Conservation (phyloP, 176 grass and related monocot genomes). For the Tuctoria greenei region DNA sequence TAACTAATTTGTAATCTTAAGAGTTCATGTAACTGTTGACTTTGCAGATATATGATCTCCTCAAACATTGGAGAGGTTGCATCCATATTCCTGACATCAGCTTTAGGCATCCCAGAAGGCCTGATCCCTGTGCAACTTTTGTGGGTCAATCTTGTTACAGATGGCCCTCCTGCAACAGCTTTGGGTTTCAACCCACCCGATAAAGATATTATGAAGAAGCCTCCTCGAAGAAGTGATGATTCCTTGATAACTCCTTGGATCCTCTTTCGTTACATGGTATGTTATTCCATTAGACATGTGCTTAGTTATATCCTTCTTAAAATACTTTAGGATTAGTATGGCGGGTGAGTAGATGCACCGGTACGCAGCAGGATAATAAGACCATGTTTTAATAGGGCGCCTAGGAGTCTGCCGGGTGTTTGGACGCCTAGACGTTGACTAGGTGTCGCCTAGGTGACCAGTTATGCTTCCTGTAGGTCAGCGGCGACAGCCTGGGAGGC, state of each 20-base stretch:
- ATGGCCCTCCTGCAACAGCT: slow-evolving; percentile 97
- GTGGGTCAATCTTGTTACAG: slow-evolving; percentile 98
- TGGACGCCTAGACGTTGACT: too few relatives aligned
- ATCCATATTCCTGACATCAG: slow-evolving; percentile 96
- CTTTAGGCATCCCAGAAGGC: slow-evolving; percentile 90
- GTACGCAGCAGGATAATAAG: too few relatives aligned
- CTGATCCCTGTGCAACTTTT: slow-evolving; percentile 95
- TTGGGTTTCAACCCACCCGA: slow-evolving; percentile 96
- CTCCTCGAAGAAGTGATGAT: slow-evolving; percentile 82
- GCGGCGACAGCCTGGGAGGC: too few relatives aligned
- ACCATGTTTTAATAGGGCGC: too few relatives aligned
- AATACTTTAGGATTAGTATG: not conserved
- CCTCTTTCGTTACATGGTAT: slow-evolving; percentile 97
- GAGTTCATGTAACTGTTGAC: slow-evolving; percentile 16
- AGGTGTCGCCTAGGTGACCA: too few relatives aligned
- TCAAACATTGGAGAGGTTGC: slow-evolving; percentile 97
- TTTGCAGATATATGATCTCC: slow-evolving; percentile 96
- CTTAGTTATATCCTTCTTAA: not conserved
- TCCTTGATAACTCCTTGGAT: slow-evolving; percentile 97
- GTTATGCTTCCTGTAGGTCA: too few relatives aligned
- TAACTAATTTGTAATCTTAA: not conserved
- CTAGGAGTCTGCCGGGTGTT: too few relatives aligned
- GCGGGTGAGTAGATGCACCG: too few relatives aligned
- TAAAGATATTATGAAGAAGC: slow-evolving; percentile 93
- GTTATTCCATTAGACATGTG: slow-evolving; percentile 29